Conservation (phyloP, 2,329 filamentous ascomycete genomes). For the Xylaria sp. region DNA sequence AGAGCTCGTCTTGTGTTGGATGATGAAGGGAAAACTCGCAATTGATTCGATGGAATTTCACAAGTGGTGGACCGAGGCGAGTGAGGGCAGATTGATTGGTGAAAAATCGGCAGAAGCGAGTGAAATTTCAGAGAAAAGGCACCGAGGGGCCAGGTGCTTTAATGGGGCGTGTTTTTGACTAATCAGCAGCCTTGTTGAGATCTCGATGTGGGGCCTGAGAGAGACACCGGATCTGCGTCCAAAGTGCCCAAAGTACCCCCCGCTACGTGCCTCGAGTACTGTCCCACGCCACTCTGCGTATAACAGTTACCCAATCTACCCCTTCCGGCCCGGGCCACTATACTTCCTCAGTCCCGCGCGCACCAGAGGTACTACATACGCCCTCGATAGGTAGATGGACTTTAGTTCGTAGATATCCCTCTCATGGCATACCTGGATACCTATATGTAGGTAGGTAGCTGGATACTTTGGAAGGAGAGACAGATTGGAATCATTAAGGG, state of each 20-base stretch:
- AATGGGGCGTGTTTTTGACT: constrained; percentile 43
- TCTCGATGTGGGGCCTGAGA: constrained; percentile 24
- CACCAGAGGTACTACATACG: background rate
- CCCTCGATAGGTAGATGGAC: background rate
- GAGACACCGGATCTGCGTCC: constrained; percentile 8
- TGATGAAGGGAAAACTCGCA: constrained; percentile 38
- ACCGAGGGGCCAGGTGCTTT: constrained; percentile 41
- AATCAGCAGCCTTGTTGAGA: constrained; percentile 40
- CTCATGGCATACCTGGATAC: background rate
- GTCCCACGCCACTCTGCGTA: background rate
- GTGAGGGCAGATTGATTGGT: constrained; percentile 43
- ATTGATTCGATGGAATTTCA: constrained; percentile 45
- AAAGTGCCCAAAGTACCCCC: background rate
- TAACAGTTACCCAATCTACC: constrained; percentile 14
- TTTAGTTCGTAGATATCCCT: too few species aligned
- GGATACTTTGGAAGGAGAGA: too few species aligned
- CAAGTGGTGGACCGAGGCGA: constrained; percentile 42
- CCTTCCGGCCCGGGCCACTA: constrained; percentile 12
- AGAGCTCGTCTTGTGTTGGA: constrained; percentile 38
- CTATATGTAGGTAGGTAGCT: background rate
- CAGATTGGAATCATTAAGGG: too few species aligned
- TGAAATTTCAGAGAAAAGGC: constrained; percentile 41
- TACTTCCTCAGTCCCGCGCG: constrained; percentile 9
- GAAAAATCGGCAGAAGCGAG: constrained; percentile 44
- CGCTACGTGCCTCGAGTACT: constrained; percentile 20